phyloP scores from a whole-genome alignment of 208 protist species.

The Porcisia hertigi region DNA sequence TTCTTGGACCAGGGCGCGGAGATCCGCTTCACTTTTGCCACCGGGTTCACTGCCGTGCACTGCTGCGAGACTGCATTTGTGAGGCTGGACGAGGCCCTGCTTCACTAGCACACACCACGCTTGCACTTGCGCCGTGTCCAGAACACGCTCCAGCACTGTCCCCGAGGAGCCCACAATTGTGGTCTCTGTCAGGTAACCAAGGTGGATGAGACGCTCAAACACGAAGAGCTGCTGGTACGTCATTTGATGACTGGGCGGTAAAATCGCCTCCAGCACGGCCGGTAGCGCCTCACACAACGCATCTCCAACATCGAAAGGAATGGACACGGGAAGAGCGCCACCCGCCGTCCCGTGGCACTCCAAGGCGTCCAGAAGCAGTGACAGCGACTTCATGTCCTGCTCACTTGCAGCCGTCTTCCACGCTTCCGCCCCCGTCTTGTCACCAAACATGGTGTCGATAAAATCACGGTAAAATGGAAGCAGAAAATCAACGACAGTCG shows the following conservation, averaged over 20 bases:
- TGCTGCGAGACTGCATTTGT: slow-evolving; percentile 6
- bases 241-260: slow-evolving; percentile 26
- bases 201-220: slow-evolving; percentile 34
- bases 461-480: slow-evolving; percentile 8
- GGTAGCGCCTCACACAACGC: slow-evolving; percentile 25
- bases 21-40: slow-evolving; percentile 9
- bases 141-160: slow-evolving; percentile 33
- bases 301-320: slow-evolving; percentile 16
- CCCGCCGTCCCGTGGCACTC: slow-evolving; percentile 22
- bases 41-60: slow-evolving; percentile 12
- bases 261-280: slow-evolving; percentile 23
- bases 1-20: slow-evolving; percentile 21
- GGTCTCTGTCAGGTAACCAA: slow-evolving; percentile 21
- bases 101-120: slow-evolving; percentile 27
- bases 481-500: slow-evolving; percentile 19
- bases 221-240: slow-evolving; percentile 33
- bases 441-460: slow-evolving; percentile 4
- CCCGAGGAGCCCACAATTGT: slow-evolving; percentile 3
- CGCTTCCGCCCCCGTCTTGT: slow-evolving; percentile 7
- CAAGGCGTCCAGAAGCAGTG: slow-evolving; percentile 47
- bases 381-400: slow-evolving; percentile 23
- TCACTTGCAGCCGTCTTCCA: slow-evolving; percentile 12
- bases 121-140: slow-evolving; percentile 20
- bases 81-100: slow-evolving; percentile 9
- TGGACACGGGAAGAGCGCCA: slow-evolving; percentile 16